Evolutionary conservation across 1,284 basidiomycete species (phyloP).

Genomic region (Tremellales sp.): DNA sequence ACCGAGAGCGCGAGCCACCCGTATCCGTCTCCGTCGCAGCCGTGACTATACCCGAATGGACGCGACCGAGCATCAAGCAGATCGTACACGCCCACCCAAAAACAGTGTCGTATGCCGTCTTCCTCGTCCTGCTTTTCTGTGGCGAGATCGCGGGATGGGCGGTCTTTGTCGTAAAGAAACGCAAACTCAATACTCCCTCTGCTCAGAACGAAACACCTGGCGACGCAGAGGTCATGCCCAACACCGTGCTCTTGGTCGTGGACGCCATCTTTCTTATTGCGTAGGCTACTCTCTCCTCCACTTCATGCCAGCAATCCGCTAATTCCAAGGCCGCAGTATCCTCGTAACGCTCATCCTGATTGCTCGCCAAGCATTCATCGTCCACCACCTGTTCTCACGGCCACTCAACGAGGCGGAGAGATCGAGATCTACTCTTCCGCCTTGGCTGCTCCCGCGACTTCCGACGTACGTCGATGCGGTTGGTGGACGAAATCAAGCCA

Average conservation of each 20-base stretch:
- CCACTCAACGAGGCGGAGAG: neutral
- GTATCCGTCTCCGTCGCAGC: too few species aligned
- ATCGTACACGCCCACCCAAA: neutral
- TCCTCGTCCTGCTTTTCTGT: neutral
- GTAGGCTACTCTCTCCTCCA: neutral
- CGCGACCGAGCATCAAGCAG: neutral
- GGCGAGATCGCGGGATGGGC: neutral
- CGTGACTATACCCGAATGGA: too few species aligned
- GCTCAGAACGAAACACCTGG: neutral
- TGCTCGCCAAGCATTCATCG: slow-evolving; percentile 21
- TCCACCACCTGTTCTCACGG: slow-evolving; percentile 8
- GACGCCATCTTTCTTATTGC: neutral
- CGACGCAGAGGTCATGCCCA: neutral
- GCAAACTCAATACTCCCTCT: neutral
- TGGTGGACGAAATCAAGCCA: slow-evolving; percentile 2
- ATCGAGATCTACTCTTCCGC: slow-evolving; percentile 3
- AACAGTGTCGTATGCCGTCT: neutral
- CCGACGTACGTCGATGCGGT: slow-evolving; percentile 15
- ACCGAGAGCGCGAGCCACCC: too few species aligned
- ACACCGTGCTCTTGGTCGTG: neutral
- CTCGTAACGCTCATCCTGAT: slow-evolving; percentile 21
- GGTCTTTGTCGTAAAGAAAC: neutral
- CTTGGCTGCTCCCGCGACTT: slow-evolving; percentile 13
- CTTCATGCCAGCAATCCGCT: neutral
- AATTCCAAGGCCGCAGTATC: slow-evolving; percentile 1